Percentiles rank a stretch among this genome's conserved stretches.
These are phyloP conservation scores for Mariannaea elegans DNA, from an alignment of 2,329 filamentous ascomycete genomes.

Conservation along the genomic window DNA sequence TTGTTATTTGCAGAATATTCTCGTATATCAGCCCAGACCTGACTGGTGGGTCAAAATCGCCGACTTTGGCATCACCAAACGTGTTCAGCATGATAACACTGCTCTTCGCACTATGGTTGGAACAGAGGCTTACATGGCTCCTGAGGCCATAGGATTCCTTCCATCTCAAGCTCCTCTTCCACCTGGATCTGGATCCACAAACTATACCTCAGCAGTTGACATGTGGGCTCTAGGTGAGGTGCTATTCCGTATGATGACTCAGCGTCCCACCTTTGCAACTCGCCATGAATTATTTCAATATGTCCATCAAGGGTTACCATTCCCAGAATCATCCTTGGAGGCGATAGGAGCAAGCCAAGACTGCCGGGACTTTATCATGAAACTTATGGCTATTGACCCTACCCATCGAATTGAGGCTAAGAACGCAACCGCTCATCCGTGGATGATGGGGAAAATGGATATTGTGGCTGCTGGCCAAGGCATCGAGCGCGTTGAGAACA, in stretches of 20 bases:
- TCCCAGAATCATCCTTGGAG: no score
- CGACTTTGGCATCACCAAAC: constrained; percentile 12
- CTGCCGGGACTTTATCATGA: no score
- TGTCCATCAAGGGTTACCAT: constrained; percentile 40
- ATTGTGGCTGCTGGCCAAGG: no score
- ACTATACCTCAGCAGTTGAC: constrained; percentile 1
- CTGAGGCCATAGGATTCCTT: not conserved
- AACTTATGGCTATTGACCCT: no score
- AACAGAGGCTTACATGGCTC: not conserved
- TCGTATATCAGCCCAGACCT: not conserved
- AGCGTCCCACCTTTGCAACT: not conserved
- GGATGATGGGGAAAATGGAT: no score
- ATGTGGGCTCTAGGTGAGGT: constrained; percentile 3
- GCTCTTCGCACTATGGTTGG: not conserved
- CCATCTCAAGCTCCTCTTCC: not conserved
- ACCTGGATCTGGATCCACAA: not conserved
- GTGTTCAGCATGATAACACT: not conserved
- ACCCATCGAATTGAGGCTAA: no score
- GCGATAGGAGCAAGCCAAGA: no score
- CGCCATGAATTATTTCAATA: not conserved
- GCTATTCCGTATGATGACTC: not conserved
- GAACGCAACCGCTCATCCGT: no score
- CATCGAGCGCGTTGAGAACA: no score
- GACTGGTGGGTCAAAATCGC: constrained; percentile 7
- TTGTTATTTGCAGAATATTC: constrained; percentile 2